Conservation (phyloP, 257 asterid genomes). For the Plantago ovata region DNA sequence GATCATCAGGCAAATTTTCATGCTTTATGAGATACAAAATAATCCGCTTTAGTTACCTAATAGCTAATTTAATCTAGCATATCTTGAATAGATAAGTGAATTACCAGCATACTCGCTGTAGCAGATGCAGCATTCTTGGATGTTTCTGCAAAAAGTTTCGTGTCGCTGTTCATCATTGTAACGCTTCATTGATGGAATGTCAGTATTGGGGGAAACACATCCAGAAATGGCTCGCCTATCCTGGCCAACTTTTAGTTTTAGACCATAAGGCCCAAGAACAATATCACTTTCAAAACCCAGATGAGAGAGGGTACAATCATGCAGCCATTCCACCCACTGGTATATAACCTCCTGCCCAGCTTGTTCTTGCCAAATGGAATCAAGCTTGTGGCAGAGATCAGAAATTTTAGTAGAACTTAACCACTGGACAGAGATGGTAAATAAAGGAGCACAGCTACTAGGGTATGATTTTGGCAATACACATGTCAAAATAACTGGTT, state of each 20-base stretch:
- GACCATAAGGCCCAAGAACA: constrained; percentile 61
- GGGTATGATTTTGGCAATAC: constrained; percentile 86
- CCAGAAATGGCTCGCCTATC: constrained; percentile 74
- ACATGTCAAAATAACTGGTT: constrained; percentile 70
- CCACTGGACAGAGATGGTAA: constrained; percentile 72
- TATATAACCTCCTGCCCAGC: constrained; percentile 77
- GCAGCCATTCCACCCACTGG: constrained; percentile 90
- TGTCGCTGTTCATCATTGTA: constrained; percentile 65
- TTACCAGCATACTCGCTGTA: constrained; percentile 69
- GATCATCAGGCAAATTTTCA: neutral
- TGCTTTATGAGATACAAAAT: constrained; percentile 5
- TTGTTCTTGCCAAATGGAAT: constrained; percentile 75
- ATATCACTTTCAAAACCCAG: constrained; percentile 67
- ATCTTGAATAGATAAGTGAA: constrained; percentile 5
- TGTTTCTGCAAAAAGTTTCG: constrained; percentile 59
- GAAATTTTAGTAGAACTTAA: constrained; percentile 50
- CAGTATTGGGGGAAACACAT: constrained; percentile 59
- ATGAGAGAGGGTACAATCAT: constrained; percentile 54
- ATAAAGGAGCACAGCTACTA: constrained; percentile 57
- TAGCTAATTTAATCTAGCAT: constrained; percentile 5
- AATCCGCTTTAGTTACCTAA: constrained; percentile 5
- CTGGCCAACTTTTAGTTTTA: constrained; percentile 25
- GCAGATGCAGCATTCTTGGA: constrained; percentile 84
- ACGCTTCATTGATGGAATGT: constrained; percentile 61
- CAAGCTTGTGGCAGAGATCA: constrained; percentile 62